Percentiles rank a stretch among this genome's conserved stretches.
Evolutionary conservation across 805 yeast genomes (phyloP).

Genomic region (Schwanniomyces polymorphus): DNA sequence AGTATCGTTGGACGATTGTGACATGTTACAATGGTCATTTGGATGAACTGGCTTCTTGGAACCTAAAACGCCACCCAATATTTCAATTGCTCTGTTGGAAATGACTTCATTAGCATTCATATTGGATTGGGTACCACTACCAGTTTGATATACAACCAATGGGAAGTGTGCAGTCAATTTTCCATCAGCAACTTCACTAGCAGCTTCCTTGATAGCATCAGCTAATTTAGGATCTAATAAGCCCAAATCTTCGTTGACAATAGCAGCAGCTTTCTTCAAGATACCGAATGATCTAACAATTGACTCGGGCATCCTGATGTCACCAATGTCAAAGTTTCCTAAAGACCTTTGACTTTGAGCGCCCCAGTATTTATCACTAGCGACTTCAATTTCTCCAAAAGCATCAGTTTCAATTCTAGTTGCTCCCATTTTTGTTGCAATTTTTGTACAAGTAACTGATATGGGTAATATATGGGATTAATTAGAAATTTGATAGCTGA

Average conservation of each 20-base stretch:
- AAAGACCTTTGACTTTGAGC: slow-evolving; percentile 40
- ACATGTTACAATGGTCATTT: slow-evolving; percentile 97
- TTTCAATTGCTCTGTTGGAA: slow-evolving; percentile 95
- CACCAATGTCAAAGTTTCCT: slow-evolving; percentile 38
- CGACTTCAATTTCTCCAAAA: slow-evolving; percentile 37
- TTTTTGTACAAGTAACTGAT: neutral
- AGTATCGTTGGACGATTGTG: slow-evolving; percentile 98
- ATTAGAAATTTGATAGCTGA: neutral
- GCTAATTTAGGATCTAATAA: slow-evolving; percentile 31
- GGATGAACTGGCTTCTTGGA: slow-evolving; percentile 96
- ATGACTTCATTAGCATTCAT: slow-evolving; percentile 99
- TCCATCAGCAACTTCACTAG: slow-evolving; percentile 38
- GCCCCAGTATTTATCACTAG: slow-evolving; percentile 35
- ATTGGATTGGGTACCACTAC: slow-evolving; percentile 97
- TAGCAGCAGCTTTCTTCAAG: slow-evolving; percentile 39
- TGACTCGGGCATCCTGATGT: slow-evolving; percentile 35
- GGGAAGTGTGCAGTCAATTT: slow-evolving; percentile 40
- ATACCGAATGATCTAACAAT: slow-evolving; percentile 36
- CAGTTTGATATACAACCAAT: slow-evolving; percentile 98
- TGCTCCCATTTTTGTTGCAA: neutral
- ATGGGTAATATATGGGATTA: neutral
- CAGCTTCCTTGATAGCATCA: slow-evolving; percentile 35
- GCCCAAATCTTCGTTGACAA: slow-evolving; percentile 34
- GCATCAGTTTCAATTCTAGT: slow-evolving; percentile 36
- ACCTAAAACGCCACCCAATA: slow-evolving; percentile 89